phyloP scores from a whole-genome alignment of 2,329 filamentous ascomycete genomes.

The Colletotrichum destructivum region DNA sequence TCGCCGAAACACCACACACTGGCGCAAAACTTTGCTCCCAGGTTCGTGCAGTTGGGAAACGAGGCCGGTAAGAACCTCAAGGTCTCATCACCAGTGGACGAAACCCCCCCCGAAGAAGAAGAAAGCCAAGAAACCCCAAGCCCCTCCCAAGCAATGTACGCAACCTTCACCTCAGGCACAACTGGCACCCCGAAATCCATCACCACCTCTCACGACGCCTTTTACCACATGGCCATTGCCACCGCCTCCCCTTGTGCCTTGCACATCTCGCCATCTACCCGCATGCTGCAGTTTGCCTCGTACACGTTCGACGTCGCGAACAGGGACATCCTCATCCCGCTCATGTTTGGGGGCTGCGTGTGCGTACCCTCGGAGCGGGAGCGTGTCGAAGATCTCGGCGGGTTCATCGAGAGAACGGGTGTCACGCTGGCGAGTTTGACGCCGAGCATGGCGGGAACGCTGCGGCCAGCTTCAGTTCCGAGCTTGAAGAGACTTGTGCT shows the following conservation, averaged over 20 bases:
- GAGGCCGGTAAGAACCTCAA: background rate
- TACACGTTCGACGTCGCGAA: constrained; percentile 43
- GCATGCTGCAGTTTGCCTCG: constrained; percentile 43
- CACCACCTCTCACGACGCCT: background rate
- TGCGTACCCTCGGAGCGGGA: constrained; percentile 42
- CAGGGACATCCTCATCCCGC: constrained; percentile 33
- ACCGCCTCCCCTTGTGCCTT: no score
- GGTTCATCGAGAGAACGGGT: constrained; percentile 26
- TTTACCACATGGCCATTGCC: no score
- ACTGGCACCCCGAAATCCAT: constrained; percentile 44
- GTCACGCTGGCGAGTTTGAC: constrained; percentile 38
- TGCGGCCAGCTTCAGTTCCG: constrained; percentile 36
- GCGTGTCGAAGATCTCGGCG: constrained; percentile 29
- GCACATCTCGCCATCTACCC: constrained; percentile 18
- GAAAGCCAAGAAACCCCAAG: background rate
- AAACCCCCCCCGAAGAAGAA: background rate
- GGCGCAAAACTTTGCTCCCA: background rate
- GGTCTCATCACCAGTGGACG: background rate
- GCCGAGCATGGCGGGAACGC: constrained; percentile 33
- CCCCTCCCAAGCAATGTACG: background rate
- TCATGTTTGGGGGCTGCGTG: constrained; percentile 38
- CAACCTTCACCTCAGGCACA: constrained; percentile 43
- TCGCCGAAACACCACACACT: constrained; percentile 26
- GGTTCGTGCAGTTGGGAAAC: no score
- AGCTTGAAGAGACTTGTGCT: background rate